These are phyloP conservation scores for Capsella rubella DNA, from an alignment of 441 rosid genomes.

Conservation along the genomic window DNA sequence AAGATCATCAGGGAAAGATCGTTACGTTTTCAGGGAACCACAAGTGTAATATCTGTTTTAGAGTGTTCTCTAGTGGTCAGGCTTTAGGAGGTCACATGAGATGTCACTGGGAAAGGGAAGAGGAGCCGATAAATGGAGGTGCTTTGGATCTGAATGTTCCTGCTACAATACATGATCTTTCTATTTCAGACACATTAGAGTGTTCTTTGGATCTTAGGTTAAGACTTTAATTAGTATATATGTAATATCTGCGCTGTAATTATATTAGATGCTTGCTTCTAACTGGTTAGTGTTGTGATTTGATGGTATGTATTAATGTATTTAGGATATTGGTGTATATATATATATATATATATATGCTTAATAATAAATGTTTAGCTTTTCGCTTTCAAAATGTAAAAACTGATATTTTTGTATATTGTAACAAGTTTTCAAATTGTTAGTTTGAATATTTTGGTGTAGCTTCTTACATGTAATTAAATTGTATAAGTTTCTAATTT, in stretches of 20 bases:
- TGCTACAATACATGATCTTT: constrained; percentile 55
- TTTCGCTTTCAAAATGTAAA: not conserved
- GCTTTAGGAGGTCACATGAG: constrained; percentile 94
- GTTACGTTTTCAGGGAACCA: constrained; percentile 52
- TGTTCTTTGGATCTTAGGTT: constrained; percentile 77
- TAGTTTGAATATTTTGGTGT: no score
- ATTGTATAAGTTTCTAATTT: no score
- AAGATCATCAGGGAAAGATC: constrained; percentile 36
- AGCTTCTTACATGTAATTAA: no score
- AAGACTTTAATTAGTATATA: constrained; percentile 55
- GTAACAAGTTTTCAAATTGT: no score
- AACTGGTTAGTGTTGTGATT: constrained; percentile 35
- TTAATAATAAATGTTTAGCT: constrained; percentile 11
- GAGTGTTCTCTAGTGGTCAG: constrained; percentile 80
- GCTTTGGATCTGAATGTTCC: constrained; percentile 76
- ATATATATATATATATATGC: constrained; percentile 16
- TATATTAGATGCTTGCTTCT: constrained; percentile 24
- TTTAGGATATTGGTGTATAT: constrained; percentile 10
- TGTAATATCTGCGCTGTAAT: not conserved
- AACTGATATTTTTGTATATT: not conserved
- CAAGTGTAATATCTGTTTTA: constrained; percentile 69
- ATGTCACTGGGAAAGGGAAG: constrained; percentile 81
- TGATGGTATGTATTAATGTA: constrained; percentile 23
- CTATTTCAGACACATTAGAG: constrained; percentile 50
- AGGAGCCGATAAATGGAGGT: constrained; percentile 36